Base-by-base conservation (phyloP, 306 rosid genomes). In the Quercus suber region DNA sequence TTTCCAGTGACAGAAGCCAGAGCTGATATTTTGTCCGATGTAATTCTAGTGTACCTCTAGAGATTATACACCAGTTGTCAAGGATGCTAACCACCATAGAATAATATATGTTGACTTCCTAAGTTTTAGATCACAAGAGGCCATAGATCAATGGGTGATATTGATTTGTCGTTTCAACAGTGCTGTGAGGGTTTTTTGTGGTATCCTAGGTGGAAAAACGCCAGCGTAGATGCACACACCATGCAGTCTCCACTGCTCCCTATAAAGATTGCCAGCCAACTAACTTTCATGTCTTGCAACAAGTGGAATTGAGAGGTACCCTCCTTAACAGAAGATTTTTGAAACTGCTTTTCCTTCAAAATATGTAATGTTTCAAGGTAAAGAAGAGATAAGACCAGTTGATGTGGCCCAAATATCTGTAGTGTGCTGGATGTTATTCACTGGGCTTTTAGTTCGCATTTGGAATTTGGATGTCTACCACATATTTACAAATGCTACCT, bases 1-100 rank as follows among this genome's bases (percentile, higher is more conserved):
- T 60, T 43, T 76, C 74, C 82, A 68, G 69, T 0, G 30, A 71
- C 5, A 35, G 30, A 73, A 55, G 74, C 77, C 67, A 82, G 69
- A 63, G 5, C 57, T 68, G 70, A 67, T 61, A 19, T 27, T 31
- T 21, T 14, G 21, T 20, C 56, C 73, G n/a, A 57, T 61, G 37
- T 63, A 65, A 25, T 65, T 71, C 28, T 14, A 10, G 20, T 35
- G 65, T 63, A 72, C 63, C 64, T 67, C 52, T 70, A 3, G 64
- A 83, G 49, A 79, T 73, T 76, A 72, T 45, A 21, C 58, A 19
- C 37, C 19, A 35, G 52, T 67, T 67, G 49, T 25, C 37, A 15
- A 37, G 17, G 51, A 67, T 67, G 72, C 25, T 67, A 67, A 13
- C 51, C 5, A 1, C 27, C 72, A 21, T 35, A 35, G 9, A 68